A percentile compares a stretch with the other conserved stretches of the same genome.
Conservation (phyloP, 305 asterid genomes). For the Fraxinus sp. region DNA sequence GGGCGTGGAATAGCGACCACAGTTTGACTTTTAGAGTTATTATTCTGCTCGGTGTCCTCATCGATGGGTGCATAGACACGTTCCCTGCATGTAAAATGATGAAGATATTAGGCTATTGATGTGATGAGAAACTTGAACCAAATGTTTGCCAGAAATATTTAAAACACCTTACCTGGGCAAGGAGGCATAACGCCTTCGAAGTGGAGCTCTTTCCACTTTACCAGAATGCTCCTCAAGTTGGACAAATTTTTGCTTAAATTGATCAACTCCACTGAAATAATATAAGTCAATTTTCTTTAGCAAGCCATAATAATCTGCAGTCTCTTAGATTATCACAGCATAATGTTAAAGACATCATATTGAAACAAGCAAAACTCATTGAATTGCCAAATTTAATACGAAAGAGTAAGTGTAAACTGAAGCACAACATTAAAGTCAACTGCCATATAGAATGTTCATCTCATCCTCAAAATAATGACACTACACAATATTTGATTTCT, state of each 20-base stretch:
- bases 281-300: neutral
- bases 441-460: neutral
- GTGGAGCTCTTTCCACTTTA: constrained; percentile 48
- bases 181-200: constrained; percentile 81
- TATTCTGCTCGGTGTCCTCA: constrained; percentile 49
- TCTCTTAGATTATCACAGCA: neutral
- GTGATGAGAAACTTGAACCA: neutral
- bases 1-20: constrained; percentile 45
- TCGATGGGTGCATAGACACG: constrained; percentile 63
- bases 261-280: constrained; percentile 78
- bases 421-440: neutral
- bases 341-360: neutral
- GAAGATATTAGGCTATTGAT: constrained; percentile 4
- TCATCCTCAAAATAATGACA: neutral
- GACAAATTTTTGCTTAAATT: constrained; percentile 81
- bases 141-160: neutral
- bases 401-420: neutral
- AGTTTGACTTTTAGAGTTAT: constrained; percentile 37
- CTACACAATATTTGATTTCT: neutral
- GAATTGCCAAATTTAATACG: neutral
- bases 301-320: neutral
- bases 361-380: neutral
- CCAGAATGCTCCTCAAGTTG: constrained; percentile 74
- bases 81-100: constrained; percentile 42
- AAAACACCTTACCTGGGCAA: constrained; percentile 66